Evolutionary conservation across 306 rosid species (phyloP), one percentile per base, ranked within the genome.

Genomic region (Ochetophila trinervis): DNA sequence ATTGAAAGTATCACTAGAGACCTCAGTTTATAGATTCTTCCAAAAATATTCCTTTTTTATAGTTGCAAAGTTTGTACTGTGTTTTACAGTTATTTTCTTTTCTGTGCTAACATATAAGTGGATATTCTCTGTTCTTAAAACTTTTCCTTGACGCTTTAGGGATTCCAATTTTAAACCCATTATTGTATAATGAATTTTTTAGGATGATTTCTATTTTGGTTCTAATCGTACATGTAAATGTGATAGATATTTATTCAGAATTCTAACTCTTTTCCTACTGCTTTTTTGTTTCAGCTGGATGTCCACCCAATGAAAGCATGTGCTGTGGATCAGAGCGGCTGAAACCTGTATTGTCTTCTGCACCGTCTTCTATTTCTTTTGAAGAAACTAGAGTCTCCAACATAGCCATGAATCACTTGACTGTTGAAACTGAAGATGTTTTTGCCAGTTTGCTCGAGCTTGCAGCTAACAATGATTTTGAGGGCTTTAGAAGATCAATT

Each of bases 371-470:
- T n/a, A 48, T 63, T 65, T 61, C 69, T 62, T 53, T 74, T 45
- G 17, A 23, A 66, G 20, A 71, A 22, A 74, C 20, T 70, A 63
- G 59, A 66, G 53, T 45, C n/a, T 42, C 60, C 65, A 68, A 63
- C 72, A 7, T 62, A 60, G 67, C 78, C 72, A 88, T 91, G 97
- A 91, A 88, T 80, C 71, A 80, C 80, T 78, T 88, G 75, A 81
- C 90, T 58, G 78, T 85, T 65, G 85, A 87, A 54, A 88, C 95
- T 10, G 96, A 85, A 56, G 97, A 91, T 80, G 63, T 87, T 68
- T 82, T 88, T 66, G 84, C 90, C 19, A 82, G 89, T 58, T 77
- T 91, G 79, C 96, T 91, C 16, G 97, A 91, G 75, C 90, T 91
- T 68, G 88, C 96, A 1, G 96, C 97, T 3, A 91, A 87, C 70